A percentile compares a stretch with the other conserved stretches of the same genome.
Evolutionary conservation across 2,329 filamentous ascomycete genomes (phyloP).

Genomic region (Tothia fuscella): DNA sequence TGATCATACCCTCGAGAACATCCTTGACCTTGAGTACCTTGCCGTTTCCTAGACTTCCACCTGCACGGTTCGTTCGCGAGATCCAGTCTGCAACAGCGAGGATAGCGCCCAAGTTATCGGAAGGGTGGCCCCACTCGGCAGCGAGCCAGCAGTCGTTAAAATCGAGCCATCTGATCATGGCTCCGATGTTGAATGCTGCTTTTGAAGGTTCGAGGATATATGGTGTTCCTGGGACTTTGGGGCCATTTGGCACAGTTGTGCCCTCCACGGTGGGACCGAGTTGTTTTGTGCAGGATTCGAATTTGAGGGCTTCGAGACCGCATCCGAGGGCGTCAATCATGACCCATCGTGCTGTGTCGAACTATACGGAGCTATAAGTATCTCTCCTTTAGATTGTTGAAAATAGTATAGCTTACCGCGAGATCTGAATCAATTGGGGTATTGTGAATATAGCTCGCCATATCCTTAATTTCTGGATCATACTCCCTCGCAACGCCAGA

Average conservation of each 20-base stretch:
- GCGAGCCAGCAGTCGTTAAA: conserved; percentile 99
- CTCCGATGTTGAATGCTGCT: conserved; percentile 96
- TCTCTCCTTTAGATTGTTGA: conserved; percentile 9
- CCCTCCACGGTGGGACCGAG: conserved; percentile 85
- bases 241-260: conserved; percentile 82
- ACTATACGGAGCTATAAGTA: conserved; percentile 37
- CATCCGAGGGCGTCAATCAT: conserved; percentile 96
- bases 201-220: conserved; percentile 94
- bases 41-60: conserved; percentile 56
- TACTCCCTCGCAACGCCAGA: conserved; percentile 4
- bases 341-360: conserved; percentile 91
- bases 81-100: conserved; percentile 96
- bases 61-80: conserved; percentile 82
- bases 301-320: conserved; percentile 86
- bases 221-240: conserved; percentile 79
- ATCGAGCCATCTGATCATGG: conserved; percentile 98
- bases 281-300: conserved; percentile 92
- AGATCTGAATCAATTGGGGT: conserved; percentile 83
- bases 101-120: conserved; percentile 95
- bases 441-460: conserved; percentile 89
- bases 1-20: conserved; percentile 94
- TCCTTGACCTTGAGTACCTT: conserved; percentile 83
- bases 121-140: conserved; percentile 97
- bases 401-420: conserved; percentile 52
- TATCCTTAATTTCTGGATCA: conserved; percentile 57